phyloP scores from a whole-genome alignment of 805 yeast genomes.

The Metschnikowia borealis region DNA sequence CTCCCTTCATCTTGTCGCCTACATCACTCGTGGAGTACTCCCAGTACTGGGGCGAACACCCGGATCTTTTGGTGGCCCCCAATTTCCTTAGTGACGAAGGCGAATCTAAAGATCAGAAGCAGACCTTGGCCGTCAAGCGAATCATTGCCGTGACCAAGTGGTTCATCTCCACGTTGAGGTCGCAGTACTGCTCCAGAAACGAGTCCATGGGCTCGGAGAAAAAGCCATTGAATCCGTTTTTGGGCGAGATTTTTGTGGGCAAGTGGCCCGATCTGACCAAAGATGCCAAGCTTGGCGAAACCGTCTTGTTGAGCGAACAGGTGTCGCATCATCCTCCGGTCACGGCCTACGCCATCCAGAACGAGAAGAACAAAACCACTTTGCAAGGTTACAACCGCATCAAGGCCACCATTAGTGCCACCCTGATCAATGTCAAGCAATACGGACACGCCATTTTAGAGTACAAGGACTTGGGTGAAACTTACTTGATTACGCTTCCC shows the following conservation, averaged over 20 bases:
- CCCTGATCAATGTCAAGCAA: slow-evolving; percentile 83
- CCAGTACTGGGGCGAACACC: slow-evolving; percentile 94
- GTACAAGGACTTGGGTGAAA: slow-evolving; percentile 58
- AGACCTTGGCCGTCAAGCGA: slow-evolving; percentile 53
- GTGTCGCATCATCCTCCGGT: slow-evolving; percentile 97
- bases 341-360: slow-evolving; percentile 84
- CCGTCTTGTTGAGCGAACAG: slow-evolving; percentile 80
- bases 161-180: slow-evolving; percentile 87
- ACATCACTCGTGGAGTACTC: slow-evolving; percentile 87
- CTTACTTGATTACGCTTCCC: slow-evolving; percentile 82
- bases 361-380: slow-evolving; percentile 62
- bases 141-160: slow-evolving; percentile 81
- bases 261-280: slow-evolving; percentile 63
- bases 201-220: slow-evolving; percentile 94
- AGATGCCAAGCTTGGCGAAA: slow-evolving; percentile 62
- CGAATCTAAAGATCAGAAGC: slow-evolving; percentile 30
- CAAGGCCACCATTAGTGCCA: slow-evolving; percentile 74
- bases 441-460: slow-evolving; percentile 83
- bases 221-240: slow-evolving; percentile 93
- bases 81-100: slow-evolving; percentile 44
- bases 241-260: slow-evolving; percentile 92
- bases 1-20: slow-evolving; percentile 92
- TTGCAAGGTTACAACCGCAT: slow-evolving; percentile 90
- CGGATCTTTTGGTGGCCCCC: slow-evolving; percentile 76
- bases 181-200: slow-evolving; percentile 90